phyloP scores from a whole-genome alignment of 768 basidiomycete genomes.

The Lepiota subincarnata region DNA sequence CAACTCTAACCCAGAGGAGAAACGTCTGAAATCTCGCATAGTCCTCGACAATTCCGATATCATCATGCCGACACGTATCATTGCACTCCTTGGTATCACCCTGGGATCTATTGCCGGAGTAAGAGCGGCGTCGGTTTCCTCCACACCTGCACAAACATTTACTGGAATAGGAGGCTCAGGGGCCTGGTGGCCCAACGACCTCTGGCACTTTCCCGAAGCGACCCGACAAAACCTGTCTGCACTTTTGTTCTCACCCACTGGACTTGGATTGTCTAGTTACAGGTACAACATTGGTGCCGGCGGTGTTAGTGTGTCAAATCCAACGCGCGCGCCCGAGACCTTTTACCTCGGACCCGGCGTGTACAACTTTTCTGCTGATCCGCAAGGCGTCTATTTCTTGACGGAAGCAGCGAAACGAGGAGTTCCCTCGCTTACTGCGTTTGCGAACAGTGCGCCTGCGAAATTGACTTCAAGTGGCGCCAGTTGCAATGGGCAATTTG shows the following conservation, averaged over 20 bases:
- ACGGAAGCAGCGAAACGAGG: slow-evolving; percentile 31
- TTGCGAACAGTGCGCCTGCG: slow-evolving; percentile 40
- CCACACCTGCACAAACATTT: slow-evolving; percentile 31
- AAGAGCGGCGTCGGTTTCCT: slow-evolving; percentile 23
- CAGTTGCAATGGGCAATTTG: slow-evolving; percentile 34
- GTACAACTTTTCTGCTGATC: slow-evolving; percentile 36
- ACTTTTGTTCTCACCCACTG: slow-evolving; percentile 33
- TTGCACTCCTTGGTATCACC: background rate
- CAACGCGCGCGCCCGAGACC: slow-evolving; percentile 32
- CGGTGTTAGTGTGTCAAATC: slow-evolving; percentile 37
- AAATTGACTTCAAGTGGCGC: slow-evolving; percentile 27
- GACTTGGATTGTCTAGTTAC: slow-evolving; percentile 38
- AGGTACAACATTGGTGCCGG: slow-evolving; percentile 41
- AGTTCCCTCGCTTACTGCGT: slow-evolving; percentile 36
- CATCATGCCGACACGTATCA: background rate
- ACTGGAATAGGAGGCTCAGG: slow-evolving; percentile 40
- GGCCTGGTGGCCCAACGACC: slow-evolving; percentile 44
- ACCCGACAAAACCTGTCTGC: slow-evolving; percentile 36
- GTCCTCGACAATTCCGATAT: background rate
- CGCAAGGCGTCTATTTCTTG: slow-evolving; percentile 37
- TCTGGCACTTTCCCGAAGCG: slow-evolving; percentile 35
- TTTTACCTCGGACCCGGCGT: slow-evolving; percentile 34
- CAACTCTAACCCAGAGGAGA: background rate
- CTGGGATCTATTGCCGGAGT: background rate
- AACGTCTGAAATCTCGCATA: background rate